phyloP scores from a whole-genome alignment of 345 rosid species.

The Turritis glabra region DNA sequence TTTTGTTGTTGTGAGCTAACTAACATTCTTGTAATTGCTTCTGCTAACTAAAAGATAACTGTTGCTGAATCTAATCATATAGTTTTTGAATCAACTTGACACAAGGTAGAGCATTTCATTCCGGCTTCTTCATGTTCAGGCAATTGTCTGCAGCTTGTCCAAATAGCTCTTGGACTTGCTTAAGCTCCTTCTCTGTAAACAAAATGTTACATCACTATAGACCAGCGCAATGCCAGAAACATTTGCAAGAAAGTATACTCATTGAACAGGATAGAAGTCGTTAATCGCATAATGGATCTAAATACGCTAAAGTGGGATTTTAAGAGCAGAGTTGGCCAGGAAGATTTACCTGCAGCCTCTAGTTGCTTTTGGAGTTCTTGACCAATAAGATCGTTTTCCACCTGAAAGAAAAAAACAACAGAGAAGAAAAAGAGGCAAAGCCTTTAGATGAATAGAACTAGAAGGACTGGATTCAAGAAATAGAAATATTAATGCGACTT shows the following conservation, averaged over 20 bases:
- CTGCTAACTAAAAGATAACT: background rate
- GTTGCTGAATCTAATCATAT: background rate
- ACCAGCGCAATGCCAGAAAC: background rate
- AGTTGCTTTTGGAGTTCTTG: constrained; percentile 90
- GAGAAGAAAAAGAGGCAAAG: background rate
- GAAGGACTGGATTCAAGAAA: background rate
- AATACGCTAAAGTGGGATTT: background rate
- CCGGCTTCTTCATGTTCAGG: constrained; percentile 83
- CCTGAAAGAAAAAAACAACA: constrained; percentile 44
- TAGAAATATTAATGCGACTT: background rate
- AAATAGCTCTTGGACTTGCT: constrained; percentile 83
- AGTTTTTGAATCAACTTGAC: background rate
- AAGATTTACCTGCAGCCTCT: constrained; percentile 79
- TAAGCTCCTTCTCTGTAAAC: constrained; percentile 76
- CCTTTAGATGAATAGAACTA: background rate
- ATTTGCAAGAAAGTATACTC: background rate
- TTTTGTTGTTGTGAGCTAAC: background rate
- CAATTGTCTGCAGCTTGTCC: constrained; percentile 81
- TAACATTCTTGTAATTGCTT: background rate
- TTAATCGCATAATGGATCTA: background rate
- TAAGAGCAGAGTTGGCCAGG: background rate
- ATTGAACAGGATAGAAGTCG: background rate
- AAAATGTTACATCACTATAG: constrained; percentile 2
- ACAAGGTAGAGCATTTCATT: constrained; percentile 36
- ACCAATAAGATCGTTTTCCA: constrained; percentile 77